Percentiles rank a stretch among this genome's conserved stretches.
These are phyloP conservation scores for Thalassiosira livingstoniorum DNA, from an alignment of 352 stramenopile genomes.

Conservation along the genomic window DNA sequence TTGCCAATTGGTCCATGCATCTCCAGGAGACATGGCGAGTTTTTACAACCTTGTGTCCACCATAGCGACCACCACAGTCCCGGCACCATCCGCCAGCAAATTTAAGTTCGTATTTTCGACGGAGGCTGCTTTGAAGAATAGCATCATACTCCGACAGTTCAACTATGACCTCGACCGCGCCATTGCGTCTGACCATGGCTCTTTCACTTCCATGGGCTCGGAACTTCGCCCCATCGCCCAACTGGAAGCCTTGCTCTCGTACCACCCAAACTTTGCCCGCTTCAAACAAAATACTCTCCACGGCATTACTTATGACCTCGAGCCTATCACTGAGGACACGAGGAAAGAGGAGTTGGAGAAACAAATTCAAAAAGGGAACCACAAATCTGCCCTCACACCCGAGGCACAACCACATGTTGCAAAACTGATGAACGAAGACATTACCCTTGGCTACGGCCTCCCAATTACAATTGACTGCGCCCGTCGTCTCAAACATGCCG, in stretches of 20 bases:
- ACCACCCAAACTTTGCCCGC: conserved; percentile 5
- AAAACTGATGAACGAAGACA: conserved; percentile 4
- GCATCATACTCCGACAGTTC: not conserved
- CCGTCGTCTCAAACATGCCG: not conserved
- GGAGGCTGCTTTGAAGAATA: not conserved
- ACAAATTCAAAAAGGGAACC: conserved; percentile 13
- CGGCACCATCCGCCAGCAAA: not conserved
- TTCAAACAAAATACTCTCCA: no score
- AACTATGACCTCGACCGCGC: no score
- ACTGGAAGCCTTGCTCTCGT: not conserved
- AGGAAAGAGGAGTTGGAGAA: not conserved
- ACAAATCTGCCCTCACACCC: conserved; percentile 1
- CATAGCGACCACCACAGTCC: not conserved
- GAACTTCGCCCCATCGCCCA: conserved; percentile 5
- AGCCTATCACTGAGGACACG: conserved; percentile 4
- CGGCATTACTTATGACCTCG: no score
- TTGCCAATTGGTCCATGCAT: conserved; percentile 1
- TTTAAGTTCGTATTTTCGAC: not conserved
- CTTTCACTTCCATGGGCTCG: conserved; percentile 15
- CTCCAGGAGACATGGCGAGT: no score
- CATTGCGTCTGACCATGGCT: no score
- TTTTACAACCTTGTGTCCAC: not conserved
- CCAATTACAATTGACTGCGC: conserved; percentile 9
- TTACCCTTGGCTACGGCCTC: conserved; percentile 9
- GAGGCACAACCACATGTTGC: conserved; percentile 1